Conservation (phyloP, 176 grass and related monocot genomes). For the Puccinellia tenuiflora region DNA sequence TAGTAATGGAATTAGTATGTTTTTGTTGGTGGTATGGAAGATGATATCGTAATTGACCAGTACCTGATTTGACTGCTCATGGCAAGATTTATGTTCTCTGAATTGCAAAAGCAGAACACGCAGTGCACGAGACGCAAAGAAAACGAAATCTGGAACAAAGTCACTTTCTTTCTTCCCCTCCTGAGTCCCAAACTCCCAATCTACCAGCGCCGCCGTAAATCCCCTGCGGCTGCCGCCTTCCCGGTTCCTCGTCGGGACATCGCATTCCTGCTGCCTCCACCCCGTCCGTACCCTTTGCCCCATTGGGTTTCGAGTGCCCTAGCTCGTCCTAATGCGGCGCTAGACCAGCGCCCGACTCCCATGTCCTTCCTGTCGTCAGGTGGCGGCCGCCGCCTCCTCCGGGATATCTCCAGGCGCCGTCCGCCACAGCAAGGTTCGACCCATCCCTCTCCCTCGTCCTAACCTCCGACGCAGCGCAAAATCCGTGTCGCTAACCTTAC, state of each 20-base stretch:
- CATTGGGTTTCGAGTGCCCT: background rate
- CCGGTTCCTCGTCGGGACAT: background rate
- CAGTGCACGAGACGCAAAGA: background rate
- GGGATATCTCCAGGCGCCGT: background rate
- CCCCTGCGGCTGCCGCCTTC: too few species aligned
- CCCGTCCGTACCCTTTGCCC: background rate
- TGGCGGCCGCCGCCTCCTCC: conserved; percentile 18
- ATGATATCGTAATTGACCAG: background rate
- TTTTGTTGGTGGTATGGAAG: background rate
- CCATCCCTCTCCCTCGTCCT: background rate
- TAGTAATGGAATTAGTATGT: background rate
- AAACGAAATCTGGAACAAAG: background rate
- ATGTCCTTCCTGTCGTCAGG: conserved; percentile 29
- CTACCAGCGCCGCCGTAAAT: background rate
- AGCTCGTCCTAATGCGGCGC: conserved; percentile 38
- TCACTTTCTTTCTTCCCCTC: background rate
- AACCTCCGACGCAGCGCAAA: background rate
- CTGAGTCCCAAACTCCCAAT: background rate
- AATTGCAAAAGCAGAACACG: background rate
- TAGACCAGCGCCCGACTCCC: conserved; percentile 13
- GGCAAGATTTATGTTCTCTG: background rate
- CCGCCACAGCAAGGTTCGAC: background rate
- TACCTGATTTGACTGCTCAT: background rate
- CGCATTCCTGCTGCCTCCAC: background rate
- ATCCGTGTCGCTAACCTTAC: background rate